phyloP scores from a whole-genome alignment of 805 yeast species.

The Blastobotrys robertii region DNA sequence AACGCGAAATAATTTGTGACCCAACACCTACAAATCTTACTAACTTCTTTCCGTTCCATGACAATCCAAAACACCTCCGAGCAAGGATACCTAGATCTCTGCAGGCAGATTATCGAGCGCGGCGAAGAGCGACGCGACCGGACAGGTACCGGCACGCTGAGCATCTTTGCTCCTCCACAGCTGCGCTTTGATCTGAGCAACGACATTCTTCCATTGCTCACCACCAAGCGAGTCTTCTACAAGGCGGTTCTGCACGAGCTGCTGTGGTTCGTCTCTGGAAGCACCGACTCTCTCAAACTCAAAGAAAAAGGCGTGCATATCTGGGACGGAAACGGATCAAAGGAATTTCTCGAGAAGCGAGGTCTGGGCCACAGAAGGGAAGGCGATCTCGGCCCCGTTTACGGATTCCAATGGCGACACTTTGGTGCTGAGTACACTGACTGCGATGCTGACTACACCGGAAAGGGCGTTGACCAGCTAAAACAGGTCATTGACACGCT shows the following conservation, averaged over 20 bases:
- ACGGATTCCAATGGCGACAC: slow-evolving; percentile 99
- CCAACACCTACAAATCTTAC: background rate
- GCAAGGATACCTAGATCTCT: slow-evolving; percentile 76
- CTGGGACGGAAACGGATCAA: slow-evolving; percentile 98
- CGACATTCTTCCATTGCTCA: slow-evolving; percentile 74
- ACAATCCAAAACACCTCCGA: slow-evolving; percentile 34
- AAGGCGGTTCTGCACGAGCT: slow-evolving; percentile 84
- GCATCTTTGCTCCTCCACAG: slow-evolving; percentile 94
- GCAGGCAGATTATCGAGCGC: slow-evolving; percentile 61
- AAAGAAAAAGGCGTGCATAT: slow-evolving; percentile 84
- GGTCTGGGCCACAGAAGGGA: slow-evolving; percentile 75
- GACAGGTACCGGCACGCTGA: slow-evolving; percentile 93
- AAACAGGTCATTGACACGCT: slow-evolving; percentile 68
- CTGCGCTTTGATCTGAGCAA: slow-evolving; percentile 67
- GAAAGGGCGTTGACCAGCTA: slow-evolving; percentile 86
- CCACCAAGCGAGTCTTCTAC: slow-evolving; percentile 87
- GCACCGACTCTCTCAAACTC: slow-evolving; percentile 75
- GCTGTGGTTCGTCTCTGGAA: slow-evolving; percentile 86
- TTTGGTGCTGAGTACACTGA: slow-evolving; percentile 89
- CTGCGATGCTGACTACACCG: slow-evolving; percentile 79
- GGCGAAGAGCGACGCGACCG: slow-evolving; percentile 94
- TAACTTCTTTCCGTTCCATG: too few relatives aligned
- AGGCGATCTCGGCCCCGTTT: slow-evolving; percentile 97
- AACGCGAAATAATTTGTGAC: background rate
- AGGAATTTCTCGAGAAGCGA: slow-evolving; percentile 76